Base-by-base conservation (phyloP, 768 basidiomycete species). In the Rhizopogon sp. region DNA sequence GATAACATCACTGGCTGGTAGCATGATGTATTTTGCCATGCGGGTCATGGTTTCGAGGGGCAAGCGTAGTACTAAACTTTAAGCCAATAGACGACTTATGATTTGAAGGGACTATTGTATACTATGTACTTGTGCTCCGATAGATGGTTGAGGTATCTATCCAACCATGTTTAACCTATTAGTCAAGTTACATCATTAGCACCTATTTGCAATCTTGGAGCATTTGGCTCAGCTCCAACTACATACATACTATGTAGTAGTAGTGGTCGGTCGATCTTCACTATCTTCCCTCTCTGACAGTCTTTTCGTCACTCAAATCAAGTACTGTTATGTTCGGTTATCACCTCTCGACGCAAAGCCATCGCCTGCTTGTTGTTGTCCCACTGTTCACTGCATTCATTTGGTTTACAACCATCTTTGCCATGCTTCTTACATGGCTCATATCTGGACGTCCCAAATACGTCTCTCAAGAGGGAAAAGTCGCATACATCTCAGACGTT, bases 401-500 rank as follows among this genome's bases (percentile, higher is more conserved):
- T 41, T 91, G 88, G 88, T 87, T 83, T 59, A 73, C 82, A 77
- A 87, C 79, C 11, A 72, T 91, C 8, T 77, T 84, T 47, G 77
- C 87, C 1, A 82, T 91, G 81, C 69, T 91, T 31, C 78, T 88
- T 53, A 82, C 81, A 29, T 91, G 87, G 87, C 74, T 84, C 22
- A 81, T 81, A 8, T 73, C 76, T n/a, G 86, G 87, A 17, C 72
- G 79, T 31, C 77, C 75, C 22, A 70, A 70, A 53, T 74, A 76
- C 60, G 74, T 74, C 14, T 78, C 84, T 13, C 74, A 79, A 65
- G 76, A 82, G 39, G 78, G 78, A 20, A 67, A 68, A 1, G 80
- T 89, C 50, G 81, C 83, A n/a, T 89, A 86, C 67, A 89, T 91
- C 46, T 88, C 87, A 41, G 88, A 91, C 62, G 70, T 90, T 37